Evolutionary conservation across 2,329 filamentous ascomycete species (phyloP).

Genomic region (Fusarium sterilihyphosum): DNA sequence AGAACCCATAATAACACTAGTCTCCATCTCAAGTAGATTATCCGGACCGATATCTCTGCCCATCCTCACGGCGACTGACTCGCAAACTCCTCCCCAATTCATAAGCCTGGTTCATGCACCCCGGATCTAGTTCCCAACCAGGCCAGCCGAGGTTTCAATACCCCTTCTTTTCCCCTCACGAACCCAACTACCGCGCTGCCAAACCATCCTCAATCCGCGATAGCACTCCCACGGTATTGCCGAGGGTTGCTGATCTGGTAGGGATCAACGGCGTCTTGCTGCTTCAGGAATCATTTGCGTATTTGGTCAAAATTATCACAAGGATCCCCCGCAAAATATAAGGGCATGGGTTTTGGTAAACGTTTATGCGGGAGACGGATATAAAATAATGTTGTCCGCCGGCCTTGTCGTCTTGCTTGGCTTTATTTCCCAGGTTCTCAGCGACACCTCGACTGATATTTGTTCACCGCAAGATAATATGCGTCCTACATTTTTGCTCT

Average conservation of each 20-base stretch:
- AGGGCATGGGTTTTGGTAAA: background rate
- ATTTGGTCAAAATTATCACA: background rate
- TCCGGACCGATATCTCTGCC: background rate
- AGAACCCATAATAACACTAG: background rate
- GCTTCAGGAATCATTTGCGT: background rate
- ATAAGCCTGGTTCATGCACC: conserved; percentile 1
- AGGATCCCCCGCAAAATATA: background rate
- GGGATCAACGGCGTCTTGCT: conserved; percentile 4
- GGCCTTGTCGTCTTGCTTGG: background rate
- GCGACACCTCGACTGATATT: background rate
- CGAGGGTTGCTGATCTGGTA: background rate
- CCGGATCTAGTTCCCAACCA: conserved; percentile 13
- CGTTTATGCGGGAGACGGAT: conserved; percentile 7
- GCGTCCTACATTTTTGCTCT: conserved; percentile 9
- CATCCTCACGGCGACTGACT: background rate
- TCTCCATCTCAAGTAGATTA: background rate
- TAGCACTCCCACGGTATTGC: background rate
- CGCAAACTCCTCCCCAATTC: background rate
- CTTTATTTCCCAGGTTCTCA: background rate
- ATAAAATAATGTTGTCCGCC: conserved; percentile 9
- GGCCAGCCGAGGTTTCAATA: conserved; percentile 24
- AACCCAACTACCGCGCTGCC: conserved; percentile 15
- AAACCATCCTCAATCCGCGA: background rate
- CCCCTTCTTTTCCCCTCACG: background rate
- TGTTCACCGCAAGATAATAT: conserved; percentile 2